Base-by-base conservation (phyloP, 169 alveolate species). In the Plasmodium billcollinsi region DNA sequence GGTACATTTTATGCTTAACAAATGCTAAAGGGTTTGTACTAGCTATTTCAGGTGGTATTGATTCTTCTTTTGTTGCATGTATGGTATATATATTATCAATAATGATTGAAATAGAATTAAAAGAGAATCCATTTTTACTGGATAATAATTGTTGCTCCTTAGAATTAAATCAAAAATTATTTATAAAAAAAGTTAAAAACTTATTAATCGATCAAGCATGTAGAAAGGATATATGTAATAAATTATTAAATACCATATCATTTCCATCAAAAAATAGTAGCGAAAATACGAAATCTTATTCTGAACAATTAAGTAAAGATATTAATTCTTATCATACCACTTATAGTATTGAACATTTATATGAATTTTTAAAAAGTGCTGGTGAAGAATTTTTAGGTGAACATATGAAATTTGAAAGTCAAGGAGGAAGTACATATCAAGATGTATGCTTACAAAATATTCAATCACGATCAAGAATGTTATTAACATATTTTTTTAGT, bases 401-500 rank as follows among this genome's bases (percentile, higher is more conserved):
- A 61, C 59, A 86, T 66, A 24, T 86, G 67, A 70, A 59, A 52
- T 86, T 58, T 72, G 73, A 72, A 72, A 59, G 75, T 62, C 63
- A 86, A 61, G 75, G 75, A 24, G 92, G 92, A 20, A 72, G 88
- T 21, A 86, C 11, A 2, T 86, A 86, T 49, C 66, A 75, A 24
- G 90, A 91, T 63, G 21, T 91, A 15, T 85, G 92, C 12, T 54
- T 93, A 86, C 96, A 95, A 85, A 94, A 95, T 50, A 76, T 93
- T 26, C 96, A 95, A 74, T 95, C 96, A 14, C 67, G 96, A 21
- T 76, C 74, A 14, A 80, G 97, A 18, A 92, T 95, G 96, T 93
- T 93, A 61, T 61, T 95, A 76, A 59, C 89, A 15, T 95, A 94
- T 78, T 91, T 94, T 74, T 66, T 95, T 89, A 94, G 95, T 24